Percentiles rank a stretch among this genome's conserved stretches.
Conservation (phyloP, 345 rosid genomes). For the Cardiospermum halicacabum region DNA sequence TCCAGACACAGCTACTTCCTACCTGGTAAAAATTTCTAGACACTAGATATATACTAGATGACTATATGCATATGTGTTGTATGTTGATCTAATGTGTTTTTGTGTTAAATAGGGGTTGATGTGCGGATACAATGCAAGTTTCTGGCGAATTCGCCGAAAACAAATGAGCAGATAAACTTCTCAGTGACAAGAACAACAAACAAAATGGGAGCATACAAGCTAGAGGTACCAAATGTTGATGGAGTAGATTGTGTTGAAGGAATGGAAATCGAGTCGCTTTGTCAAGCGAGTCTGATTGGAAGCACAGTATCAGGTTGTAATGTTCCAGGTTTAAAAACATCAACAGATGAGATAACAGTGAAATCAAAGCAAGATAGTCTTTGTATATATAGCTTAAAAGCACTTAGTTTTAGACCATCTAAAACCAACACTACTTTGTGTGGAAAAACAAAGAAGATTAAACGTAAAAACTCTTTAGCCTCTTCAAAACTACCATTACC, state of each 20-base stretch:
- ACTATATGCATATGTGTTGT: neutral
- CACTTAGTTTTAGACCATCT: constrained; percentile 62
- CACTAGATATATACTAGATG: neutral
- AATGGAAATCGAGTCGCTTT: constrained; percentile 43
- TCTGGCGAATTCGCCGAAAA: constrained; percentile 59
- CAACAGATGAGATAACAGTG: constrained; percentile 58
- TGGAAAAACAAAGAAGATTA: constrained; percentile 26
- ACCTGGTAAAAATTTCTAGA: constrained; percentile 45
- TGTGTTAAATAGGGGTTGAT: constrained; percentile 47
- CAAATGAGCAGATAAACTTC: constrained; percentile 58
- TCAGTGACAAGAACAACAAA: constrained; percentile 77
- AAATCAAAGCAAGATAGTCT: constrained; percentile 73
- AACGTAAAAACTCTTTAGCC: constrained; percentile 18
- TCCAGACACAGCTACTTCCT: constrained; percentile 82
- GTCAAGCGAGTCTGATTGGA: constrained; percentile 48
- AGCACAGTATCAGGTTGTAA: constrained; percentile 43
- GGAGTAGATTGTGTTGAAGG: constrained; percentile 81
- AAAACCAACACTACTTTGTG: constrained; percentile 53
- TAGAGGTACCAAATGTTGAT: constrained; percentile 70
- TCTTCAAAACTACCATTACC: constrained; percentile 62
- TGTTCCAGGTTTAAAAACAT: constrained; percentile 44
- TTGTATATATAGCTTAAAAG: constrained; percentile 78
- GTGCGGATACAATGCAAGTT: constrained; percentile 70
- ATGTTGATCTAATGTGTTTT: neutral
- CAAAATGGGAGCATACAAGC: constrained; percentile 57